A percentile compares a stretch with the other conserved stretches of the same genome.
phyloP scores from a whole-genome alignment of 1,284 basidiomycete species.

The Trichosporon coremiiforme region DNA sequence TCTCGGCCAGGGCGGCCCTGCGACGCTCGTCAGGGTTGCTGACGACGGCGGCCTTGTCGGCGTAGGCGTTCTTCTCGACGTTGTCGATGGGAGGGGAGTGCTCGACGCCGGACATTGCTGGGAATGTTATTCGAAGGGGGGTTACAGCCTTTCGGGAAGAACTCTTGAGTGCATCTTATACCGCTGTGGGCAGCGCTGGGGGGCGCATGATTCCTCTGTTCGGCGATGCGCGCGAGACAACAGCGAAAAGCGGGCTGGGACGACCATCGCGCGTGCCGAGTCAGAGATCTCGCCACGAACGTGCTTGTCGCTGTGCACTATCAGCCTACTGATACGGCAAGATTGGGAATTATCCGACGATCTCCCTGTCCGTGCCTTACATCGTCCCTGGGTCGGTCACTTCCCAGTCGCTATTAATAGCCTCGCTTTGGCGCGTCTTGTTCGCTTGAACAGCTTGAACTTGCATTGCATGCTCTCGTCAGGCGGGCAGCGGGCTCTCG shows the following conservation, averaged over 20 bases:
- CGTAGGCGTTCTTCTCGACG: conserved; percentile 27
- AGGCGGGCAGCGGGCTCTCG: not conserved
- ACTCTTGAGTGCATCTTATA: not conserved
- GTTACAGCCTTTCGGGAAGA: not conserved
- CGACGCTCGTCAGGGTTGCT: conserved; percentile 58
- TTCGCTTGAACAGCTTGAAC: not conserved
- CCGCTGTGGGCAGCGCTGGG: not conserved
- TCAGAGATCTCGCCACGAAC: conserved; percentile 9
- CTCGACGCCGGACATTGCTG: not conserved
- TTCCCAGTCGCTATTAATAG: not conserved
- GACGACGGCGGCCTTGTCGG: conserved; percentile 18
- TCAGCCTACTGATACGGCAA: conserved; percentile 1
- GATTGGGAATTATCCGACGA: not conserved
- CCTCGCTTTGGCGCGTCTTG: not conserved
- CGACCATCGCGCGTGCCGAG: not conserved
- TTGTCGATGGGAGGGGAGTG: not conserved
- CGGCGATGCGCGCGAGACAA: conserved; percentile 10
- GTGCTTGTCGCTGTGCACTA: not conserved
- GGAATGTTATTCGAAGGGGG: not conserved
- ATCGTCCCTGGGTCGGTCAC: conserved; percentile 1
- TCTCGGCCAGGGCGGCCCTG: conserved; percentile 70
- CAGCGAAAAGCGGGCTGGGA: not conserved
- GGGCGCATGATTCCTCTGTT: not conserved
- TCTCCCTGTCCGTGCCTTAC: conserved; percentile 9
- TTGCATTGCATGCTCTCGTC: not conserved